Evolutionary conservation across 1,139 yeast genomes (phyloP), one percentile per base, ranked within the genome.

Genomic region (Blastobotrys apis): DNA sequence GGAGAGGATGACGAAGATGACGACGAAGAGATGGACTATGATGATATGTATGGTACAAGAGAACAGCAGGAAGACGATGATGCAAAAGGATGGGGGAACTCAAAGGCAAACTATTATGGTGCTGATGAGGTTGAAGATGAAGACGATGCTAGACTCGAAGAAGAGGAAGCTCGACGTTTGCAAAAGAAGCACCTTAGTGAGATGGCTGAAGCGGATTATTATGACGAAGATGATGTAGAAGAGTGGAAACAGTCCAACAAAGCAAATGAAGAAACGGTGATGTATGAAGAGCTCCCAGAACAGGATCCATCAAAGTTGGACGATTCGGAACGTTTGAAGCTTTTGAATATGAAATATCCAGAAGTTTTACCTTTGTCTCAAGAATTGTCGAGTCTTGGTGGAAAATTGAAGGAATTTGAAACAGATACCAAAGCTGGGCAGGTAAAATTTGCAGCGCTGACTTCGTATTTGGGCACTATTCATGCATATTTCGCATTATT

Each of bases 161-260:
- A 94, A 47, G 81, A 81, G 54, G 97, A 92, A 66, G 97, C 97
- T 0, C 60, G 86, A 47, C 79, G 88, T 60, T 81, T 87, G 53
- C 97, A 90, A 65, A 84, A 83, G 68, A 80, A 81, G 62, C 95
- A 90, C 59, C 68, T 90, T 50, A 78, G 80, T 53, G 95, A 85
- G 43, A 72, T 92, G 55, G 80, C 79, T 38, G 80, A 84, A 75
- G 87, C 78, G 39, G 97, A 88, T 64, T 90, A 79, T 59, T 72
- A 84, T 53, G 94, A 87, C 54, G 95, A 85, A 44, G 95, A 84
- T 45, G 77, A 82, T 59, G 76, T 79, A 61, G 85, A 80, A n/a
- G 71, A 66, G 16, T 68, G 68, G 65, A 54, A 59, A 50, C 56
- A 59, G 46, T 55, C 64, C 16, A 59, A 59, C 2, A 51, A 53